Evolutionary conservation across 2,329 filamentous ascomycete species (phyloP).

Genomic region (Fusarium sp.): DNA sequence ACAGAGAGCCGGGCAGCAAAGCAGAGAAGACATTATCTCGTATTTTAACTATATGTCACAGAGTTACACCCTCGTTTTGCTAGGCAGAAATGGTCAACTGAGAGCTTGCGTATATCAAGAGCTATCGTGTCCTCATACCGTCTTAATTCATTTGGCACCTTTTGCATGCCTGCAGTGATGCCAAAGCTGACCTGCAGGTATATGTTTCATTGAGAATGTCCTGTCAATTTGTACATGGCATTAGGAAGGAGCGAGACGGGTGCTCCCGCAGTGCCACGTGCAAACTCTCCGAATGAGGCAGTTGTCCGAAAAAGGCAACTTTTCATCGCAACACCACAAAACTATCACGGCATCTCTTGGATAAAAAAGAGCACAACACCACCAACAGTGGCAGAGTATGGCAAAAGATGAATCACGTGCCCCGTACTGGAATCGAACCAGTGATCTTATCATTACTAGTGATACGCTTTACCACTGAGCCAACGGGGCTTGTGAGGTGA

Average conservation of each 20-base stretch:
- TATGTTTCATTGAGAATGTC: no score
- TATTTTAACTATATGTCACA: no score
- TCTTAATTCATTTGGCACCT: no score
- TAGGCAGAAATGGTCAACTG: no score
- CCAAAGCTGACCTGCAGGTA: no score
- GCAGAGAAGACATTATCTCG: no score
- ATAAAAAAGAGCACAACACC: neutral
- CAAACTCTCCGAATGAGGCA: neutral
- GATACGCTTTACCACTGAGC: constrained; percentile 45
- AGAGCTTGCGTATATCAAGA: no score
- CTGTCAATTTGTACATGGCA: no score
- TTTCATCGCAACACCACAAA: neutral
- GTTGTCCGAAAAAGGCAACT: neutral
- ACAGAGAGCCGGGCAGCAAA: no score
- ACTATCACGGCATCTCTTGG: neutral
- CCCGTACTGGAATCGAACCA: constrained; percentile 42
- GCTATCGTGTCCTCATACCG: no score
- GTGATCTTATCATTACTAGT: constrained; percentile 44
- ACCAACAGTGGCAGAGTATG: neutral
- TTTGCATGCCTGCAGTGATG: no score
- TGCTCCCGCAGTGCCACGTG: neutral
- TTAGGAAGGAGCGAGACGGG: neutral
- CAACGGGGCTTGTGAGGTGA: constrained; percentile 40
- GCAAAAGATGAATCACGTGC: constrained; percentile 25
- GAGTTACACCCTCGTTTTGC: no score